phyloP scores from a whole-genome alignment of 2,329 filamentous ascomycete genomes.

The Colletotrichum viniferum region DNA sequence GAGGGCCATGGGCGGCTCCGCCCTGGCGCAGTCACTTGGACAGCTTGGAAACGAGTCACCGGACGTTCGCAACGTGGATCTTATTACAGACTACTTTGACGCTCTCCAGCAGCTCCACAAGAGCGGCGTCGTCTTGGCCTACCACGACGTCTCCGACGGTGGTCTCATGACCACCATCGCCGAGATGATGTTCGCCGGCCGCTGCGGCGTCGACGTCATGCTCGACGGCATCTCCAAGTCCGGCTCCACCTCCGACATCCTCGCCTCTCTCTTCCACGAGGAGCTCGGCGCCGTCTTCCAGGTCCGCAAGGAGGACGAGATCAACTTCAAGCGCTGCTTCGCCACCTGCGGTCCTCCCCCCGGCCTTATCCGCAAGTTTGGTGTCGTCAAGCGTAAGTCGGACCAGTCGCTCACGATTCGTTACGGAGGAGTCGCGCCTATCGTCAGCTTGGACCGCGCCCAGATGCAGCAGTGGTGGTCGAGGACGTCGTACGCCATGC shows the following conservation, averaged over 20 bases:
- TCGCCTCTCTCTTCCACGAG: slow-evolving; percentile 91
- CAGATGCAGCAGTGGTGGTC: slow-evolving; percentile 89
- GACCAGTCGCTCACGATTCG: slow-evolving; percentile 82
- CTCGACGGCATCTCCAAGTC: slow-evolving; percentile 74
- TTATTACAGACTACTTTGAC: slow-evolving; percentile 90
- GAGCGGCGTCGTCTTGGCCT: slow-evolving; percentile 76
- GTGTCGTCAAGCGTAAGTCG: slow-evolving; percentile 68
- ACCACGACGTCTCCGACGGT: slow-evolving; percentile 94
- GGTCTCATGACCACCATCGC: slow-evolving; percentile 88
- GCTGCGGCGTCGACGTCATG: slow-evolving; percentile 85
- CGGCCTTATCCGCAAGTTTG: slow-evolving; percentile 84
- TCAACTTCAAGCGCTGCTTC: slow-evolving; percentile 86
- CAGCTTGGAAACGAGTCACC: slow-evolving; percentile 85
- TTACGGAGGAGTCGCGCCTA: slow-evolving; percentile 65
- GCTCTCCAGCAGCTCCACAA: slow-evolving; percentile 72
- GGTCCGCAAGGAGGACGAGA: slow-evolving; percentile 83
- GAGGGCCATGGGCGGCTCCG: slow-evolving; percentile 87
- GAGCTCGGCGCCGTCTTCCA: slow-evolving; percentile 97
- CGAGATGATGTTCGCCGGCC: slow-evolving; percentile 98
- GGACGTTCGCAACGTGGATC: slow-evolving; percentile 81
- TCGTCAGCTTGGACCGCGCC: slow-evolving; percentile 72
- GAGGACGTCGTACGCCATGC: slow-evolving; percentile 88
- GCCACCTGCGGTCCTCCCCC: slow-evolving; percentile 85
- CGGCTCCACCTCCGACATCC: slow-evolving; percentile 64
- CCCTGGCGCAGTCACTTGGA: slow-evolving; percentile 86